phyloP scores from a whole-genome alignment of 164 flowering plant genomes.

The Annona cherimola region DNA sequence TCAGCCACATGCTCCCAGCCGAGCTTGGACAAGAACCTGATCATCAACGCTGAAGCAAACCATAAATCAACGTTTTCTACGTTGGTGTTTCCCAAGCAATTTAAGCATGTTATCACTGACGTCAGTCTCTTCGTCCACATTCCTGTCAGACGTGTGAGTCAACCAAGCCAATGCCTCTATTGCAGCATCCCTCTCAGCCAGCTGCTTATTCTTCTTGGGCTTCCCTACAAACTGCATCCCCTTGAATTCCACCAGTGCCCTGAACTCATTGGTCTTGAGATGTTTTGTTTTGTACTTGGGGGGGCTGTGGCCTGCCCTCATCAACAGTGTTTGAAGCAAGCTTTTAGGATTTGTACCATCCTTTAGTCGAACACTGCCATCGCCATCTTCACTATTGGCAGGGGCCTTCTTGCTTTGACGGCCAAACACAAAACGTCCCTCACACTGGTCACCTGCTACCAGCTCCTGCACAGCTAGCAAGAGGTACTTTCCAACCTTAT shows the following conservation, averaged over 20 bases:
- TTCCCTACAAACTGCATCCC: slow-evolving; percentile 99
- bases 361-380: slow-evolving; percentile 40
- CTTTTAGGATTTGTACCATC: slow-evolving; percentile 93
- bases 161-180: slow-evolving; percentile 93
- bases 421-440: slow-evolving; percentile 95
- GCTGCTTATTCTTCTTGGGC: slow-evolving; percentile 83
- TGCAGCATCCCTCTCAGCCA: slow-evolving; percentile 96
- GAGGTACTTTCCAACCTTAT: slow-evolving; percentile 89
- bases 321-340: slow-evolving; percentile 84
- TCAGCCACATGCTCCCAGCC: background rate
- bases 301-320: slow-evolving; percentile 95
- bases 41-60: background rate
- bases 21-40: background rate
- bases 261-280: slow-evolving; percentile 87
- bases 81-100: slow-evolving; percentile 64
- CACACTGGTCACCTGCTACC: slow-evolving; percentile 84
- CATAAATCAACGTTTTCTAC: slow-evolving; percentile 23
- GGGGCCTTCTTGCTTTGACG: slow-evolving; percentile 65
- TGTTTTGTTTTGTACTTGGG: slow-evolving; percentile 95
- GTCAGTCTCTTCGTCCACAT: slow-evolving; percentile 34
- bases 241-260: slow-evolving; percentile 90
- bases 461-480: slow-evolving; percentile 93
- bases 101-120: slow-evolving; percentile 90
- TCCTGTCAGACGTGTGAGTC: slow-evolving; percentile 79
- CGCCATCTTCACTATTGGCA: slow-evolving; percentile 26